Conservation (phyloP, 2,329 filamentous ascomycete genomes). For the Exserohilum rostratum region DNA sequence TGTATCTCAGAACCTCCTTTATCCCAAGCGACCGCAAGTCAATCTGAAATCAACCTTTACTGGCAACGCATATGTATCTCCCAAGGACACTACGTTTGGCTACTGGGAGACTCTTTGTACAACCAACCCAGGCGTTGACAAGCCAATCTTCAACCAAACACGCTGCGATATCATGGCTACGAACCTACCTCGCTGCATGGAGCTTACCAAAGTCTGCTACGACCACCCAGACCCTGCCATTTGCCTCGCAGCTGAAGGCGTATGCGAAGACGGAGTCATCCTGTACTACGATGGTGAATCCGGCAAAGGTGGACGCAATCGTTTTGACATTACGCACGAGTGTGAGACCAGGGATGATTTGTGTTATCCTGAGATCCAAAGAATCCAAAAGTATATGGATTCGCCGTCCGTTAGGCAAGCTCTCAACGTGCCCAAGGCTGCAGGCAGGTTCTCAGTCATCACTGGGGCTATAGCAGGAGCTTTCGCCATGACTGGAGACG, state of each 20-base stretch:
- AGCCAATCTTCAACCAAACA: constrained; percentile 54
- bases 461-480: constrained; percentile 33
- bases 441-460: constrained; percentile 39
- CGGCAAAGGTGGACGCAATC: constrained; percentile 48
- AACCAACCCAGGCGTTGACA: constrained; percentile 52
- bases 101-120: constrained; percentile 58
- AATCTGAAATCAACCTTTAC: constrained; percentile 54
- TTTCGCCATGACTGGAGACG: constrained; percentile 39
- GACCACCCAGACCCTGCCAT: constrained; percentile 51
- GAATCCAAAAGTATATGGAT: constrained; percentile 45
- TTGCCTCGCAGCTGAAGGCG: constrained; percentile 45
- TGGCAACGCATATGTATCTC: constrained; percentile 56
- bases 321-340: constrained; percentile 53
- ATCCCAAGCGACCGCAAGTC: constrained; percentile 51
- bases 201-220: constrained; percentile 51
- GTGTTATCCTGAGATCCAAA: constrained; percentile 46
- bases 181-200: constrained; percentile 54
- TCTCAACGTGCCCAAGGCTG: constrained; percentile 41
- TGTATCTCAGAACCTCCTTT: constrained; percentile 51
- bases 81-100: constrained; percentile 50
- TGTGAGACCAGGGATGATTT: constrained; percentile 47
- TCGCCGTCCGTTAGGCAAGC: constrained; percentile 40
- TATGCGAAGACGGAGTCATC: constrained; percentile 51
- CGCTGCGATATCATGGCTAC: constrained; percentile 55
- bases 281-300: constrained; percentile 52